Percentiles rank a stretch among this genome's conserved stretches.
These are phyloP conservation scores for Cyclotella sp. DNA, from an alignment of 108 stramenopile genomes.

Conservation along the genomic window DNA sequence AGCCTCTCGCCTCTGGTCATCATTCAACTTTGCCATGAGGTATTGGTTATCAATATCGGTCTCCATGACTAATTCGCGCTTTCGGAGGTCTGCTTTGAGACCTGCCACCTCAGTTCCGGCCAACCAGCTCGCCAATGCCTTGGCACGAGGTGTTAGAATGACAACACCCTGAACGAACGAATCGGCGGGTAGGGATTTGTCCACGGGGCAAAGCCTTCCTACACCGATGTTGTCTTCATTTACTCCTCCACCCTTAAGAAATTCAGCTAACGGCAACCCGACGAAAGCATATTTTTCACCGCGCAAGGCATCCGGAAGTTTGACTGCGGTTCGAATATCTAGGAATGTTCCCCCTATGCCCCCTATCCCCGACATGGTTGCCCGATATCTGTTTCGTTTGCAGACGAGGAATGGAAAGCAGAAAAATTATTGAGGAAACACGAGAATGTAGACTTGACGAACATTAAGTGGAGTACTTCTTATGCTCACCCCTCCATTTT, in stretches of 20 bases:
- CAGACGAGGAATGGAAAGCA: not conserved
- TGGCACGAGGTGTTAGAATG: slow-evolving; percentile 84
- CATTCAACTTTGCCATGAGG: slow-evolving; percentile 88
- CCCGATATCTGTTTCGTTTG: slow-evolving; percentile 52
- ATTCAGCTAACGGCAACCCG: slow-evolving; percentile 88
- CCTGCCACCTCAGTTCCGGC: slow-evolving; percentile 92
- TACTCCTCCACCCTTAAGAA: slow-evolving; percentile 83
- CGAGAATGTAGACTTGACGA: too few relatives aligned
- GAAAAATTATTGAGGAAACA: too few relatives aligned
- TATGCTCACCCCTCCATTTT: slow-evolving; percentile 82
- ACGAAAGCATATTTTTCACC: slow-evolving; percentile 98
- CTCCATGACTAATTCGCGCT: slow-evolving; percentile 90
- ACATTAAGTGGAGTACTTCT: not conserved
- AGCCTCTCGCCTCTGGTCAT: slow-evolving; percentile 87
- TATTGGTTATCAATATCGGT: slow-evolving; percentile 95
- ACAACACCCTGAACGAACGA: slow-evolving; percentile 93
- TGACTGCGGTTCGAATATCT: slow-evolving; percentile 89
- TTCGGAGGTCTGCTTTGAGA: slow-evolving; percentile 86
- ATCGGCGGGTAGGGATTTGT: slow-evolving; percentile 70
- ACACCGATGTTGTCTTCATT: slow-evolving; percentile 82
- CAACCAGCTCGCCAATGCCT: slow-evolving; percentile 92
- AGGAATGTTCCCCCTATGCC: slow-evolving; percentile 70
- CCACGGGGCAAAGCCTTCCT: slow-evolving; percentile 79
- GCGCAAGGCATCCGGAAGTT: slow-evolving; percentile 92
- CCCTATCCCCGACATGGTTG: slow-evolving; percentile 65